Percentiles rank a stretch among this genome's conserved stretches.
Evolutionary conservation across 192 early-diverging fungal genomes (phyloP).

Genomic region (Backusella liffmaniae): DNA sequence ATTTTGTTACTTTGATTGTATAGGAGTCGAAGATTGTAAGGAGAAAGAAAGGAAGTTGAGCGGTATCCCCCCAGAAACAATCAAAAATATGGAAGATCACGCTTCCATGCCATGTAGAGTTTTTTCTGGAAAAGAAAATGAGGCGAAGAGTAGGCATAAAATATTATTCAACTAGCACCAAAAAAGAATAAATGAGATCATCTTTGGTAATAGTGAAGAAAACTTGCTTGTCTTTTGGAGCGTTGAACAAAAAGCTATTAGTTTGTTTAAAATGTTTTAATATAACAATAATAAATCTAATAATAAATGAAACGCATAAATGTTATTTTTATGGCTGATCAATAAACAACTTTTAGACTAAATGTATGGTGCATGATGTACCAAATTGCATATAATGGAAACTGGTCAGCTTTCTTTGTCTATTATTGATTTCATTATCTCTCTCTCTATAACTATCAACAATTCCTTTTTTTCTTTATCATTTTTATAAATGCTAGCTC

Average conservation of each 20-base stretch:
- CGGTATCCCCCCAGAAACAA: not conserved
- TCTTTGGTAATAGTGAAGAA: not conserved
- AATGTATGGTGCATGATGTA: not conserved
- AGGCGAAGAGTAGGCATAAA: not conserved
- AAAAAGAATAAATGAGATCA: not conserved
- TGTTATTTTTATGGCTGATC: not conserved
- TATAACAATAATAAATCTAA: not conserved
- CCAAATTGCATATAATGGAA: not conserved
- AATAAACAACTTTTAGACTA: not conserved
- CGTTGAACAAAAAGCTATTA: not conserved
- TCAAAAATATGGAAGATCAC: not conserved
- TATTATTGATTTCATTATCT: not conserved
- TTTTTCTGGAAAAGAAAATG: not conserved
- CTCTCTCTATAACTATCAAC: not conserved
- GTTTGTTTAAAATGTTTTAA: not conserved
- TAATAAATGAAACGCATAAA: slow-evolving; percentile 4
- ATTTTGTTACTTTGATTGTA: not conserved
- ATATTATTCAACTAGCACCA: not conserved
- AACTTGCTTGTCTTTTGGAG: not conserved
- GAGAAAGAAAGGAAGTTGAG: not conserved
- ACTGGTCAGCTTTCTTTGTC: not conserved
- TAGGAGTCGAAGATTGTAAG: not conserved
- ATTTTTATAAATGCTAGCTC: no score
- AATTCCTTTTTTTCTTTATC: not conserved
- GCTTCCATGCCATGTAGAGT: not conserved